Evolutionary conservation across 208 protist species (phyloP).

Genomic region (Zelonia costaricensis): DNA sequence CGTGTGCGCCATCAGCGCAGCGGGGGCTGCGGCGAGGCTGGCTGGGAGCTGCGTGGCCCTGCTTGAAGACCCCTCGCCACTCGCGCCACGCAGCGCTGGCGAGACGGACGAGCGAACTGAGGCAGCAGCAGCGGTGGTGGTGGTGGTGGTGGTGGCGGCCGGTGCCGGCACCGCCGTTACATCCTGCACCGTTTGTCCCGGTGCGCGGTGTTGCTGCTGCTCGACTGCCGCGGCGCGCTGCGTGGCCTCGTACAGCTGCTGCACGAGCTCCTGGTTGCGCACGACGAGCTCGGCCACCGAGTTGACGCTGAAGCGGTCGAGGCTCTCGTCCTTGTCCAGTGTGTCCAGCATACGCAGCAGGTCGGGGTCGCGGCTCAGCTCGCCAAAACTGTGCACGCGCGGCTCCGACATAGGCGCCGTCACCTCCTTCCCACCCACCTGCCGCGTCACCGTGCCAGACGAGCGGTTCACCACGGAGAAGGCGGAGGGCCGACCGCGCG

Average conservation of each 20-base stretch:
- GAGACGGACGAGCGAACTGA: no score
- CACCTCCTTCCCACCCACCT: constrained; percentile 12
- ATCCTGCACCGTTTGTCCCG: not conserved
- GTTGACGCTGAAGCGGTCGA: constrained; percentile 70
- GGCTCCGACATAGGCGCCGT: constrained; percentile 1
- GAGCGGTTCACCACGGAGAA: constrained; percentile 39
- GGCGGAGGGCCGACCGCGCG: constrained; percentile 49
- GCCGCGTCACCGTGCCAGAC: constrained; percentile 20
- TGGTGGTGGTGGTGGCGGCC: constrained; percentile 5
- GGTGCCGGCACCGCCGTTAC: not conserved
- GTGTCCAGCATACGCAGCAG: constrained; percentile 47
- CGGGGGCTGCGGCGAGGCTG: no score
- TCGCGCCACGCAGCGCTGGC: no score
- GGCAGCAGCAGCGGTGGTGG: constrained; percentile 12
- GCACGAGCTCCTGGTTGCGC: constrained; percentile 78
- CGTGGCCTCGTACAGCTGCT: constrained; percentile 64
- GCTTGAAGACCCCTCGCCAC: no score
- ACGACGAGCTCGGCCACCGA: constrained; percentile 60
- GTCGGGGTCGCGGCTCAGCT: constrained; percentile 34
- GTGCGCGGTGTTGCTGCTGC: not conserved
- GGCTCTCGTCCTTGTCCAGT: constrained; percentile 57
- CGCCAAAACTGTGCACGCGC: constrained; percentile 10
- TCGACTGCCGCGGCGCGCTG: constrained; percentile 39
- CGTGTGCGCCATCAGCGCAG: not conserved
- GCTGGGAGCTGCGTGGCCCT: no score